Base-by-base conservation (phyloP, 1,139 yeast species). In the Scheffersomyces segobiensis region DNA sequence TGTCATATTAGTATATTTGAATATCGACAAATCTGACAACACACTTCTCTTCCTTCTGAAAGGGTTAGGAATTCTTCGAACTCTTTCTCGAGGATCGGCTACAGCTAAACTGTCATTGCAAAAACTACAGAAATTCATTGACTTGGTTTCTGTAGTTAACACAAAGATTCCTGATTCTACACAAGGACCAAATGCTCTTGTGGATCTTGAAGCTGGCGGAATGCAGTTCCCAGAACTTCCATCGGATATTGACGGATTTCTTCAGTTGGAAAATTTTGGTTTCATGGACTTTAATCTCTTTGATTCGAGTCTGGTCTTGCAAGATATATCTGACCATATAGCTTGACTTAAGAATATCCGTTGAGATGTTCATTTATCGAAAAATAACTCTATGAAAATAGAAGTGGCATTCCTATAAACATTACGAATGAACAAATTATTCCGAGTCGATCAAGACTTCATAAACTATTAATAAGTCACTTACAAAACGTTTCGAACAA, bases 21-120 rank as follows among this genome's bases (percentile, higher is more conserved):
- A 62, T 39, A 60, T 65, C n/a, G 68, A 65, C 54, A 56, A 60
- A 21, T 62, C 68, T 12, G 62, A 61, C 39, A 64, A 65, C 19
- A 65, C 68, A 0, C 57, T 62, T 20, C 52, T 57, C 5, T 66
- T 65, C 53, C 58, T 66, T n/a, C 59, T 58, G n/a, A 65, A 63
- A 52, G 69, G 69, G 6, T 57, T 66, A 49, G 61, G 59, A 19
- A 63, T 66, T 18, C 54, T 66, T 19, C 61, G 62, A 53, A 62
- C 59, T 7, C 56, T 66, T 53, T 64, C 68, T 1, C 61, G 53
- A n/a, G 67, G 68, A 14, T 62, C 50, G 8, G 24, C 26, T n/a
- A 48, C 50, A 48, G 50, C 50, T 5, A 48, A 48, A n/a, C 26
- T 48, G n/a, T 48, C 50, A 14, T 24, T 48, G 17, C 17, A 48